These are phyloP conservation scores for Theobroma grandiflorum DNA, from an alignment of 441 rosid genomes.

Conservation along the genomic window DNA sequence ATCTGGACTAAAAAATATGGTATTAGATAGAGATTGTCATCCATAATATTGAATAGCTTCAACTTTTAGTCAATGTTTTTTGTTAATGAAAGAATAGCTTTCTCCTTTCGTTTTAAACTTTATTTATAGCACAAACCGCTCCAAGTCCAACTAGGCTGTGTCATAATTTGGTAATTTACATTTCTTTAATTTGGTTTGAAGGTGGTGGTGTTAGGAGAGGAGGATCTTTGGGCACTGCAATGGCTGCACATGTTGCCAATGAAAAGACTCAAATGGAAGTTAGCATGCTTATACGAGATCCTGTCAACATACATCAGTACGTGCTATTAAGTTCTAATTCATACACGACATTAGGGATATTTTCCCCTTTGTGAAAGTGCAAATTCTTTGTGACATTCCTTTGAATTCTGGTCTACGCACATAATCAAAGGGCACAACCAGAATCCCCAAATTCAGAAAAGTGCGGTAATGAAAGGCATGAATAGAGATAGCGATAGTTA, in stretches of 20 bases:
- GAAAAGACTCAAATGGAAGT: constrained; percentile 76
- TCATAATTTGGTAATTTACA: not conserved
- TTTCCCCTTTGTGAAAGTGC: not conserved
- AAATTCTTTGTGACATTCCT: constrained; percentile 18
- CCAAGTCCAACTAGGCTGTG: constrained; percentile 12
- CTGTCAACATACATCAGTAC: constrained; percentile 23
- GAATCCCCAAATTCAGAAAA: not conserved
- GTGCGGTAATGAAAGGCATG: not conserved
- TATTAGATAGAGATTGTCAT: too few relatives aligned
- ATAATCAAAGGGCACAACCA: constrained; percentile 12
- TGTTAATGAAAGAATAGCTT: not conserved
- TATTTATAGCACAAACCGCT: not conserved
- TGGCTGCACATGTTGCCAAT: constrained; percentile 91
- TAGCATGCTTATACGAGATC: constrained; percentile 82
- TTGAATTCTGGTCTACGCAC: constrained; percentile 25
- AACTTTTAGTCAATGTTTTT: not conserved
- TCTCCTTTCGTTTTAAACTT: not conserved
- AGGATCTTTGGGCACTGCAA: constrained; percentile 95
- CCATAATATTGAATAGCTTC: not conserved
- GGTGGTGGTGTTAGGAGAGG: constrained; percentile 98
- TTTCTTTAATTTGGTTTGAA: constrained; percentile 28
- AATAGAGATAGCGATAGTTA: not conserved
- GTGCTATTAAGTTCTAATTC: not conserved
- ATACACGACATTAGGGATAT: not conserved
- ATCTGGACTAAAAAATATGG: not conserved